phyloP scores from a whole-genome alignment of 2,329 filamentous ascomycete species.

The Diaporthe helianthi region DNA sequence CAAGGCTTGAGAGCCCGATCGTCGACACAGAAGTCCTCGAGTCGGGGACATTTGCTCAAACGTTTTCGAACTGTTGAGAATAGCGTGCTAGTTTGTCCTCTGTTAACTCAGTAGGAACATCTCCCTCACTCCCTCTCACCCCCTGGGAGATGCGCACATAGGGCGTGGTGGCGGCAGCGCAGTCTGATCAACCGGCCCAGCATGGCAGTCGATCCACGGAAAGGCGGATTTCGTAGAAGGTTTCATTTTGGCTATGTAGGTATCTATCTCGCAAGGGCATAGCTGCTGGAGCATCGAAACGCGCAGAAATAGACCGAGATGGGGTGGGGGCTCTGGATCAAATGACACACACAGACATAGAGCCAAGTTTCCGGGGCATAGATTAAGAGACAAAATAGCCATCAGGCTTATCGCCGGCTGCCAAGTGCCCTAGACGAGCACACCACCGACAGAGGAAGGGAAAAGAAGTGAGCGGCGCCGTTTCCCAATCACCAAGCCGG shows the following conservation, averaged over 20 bases:
- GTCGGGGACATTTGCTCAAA: no score
- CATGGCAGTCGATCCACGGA: neutral
- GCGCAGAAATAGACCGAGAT: neutral
- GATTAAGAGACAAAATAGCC: neutral
- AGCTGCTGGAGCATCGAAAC: neutral
- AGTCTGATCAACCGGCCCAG: neutral
- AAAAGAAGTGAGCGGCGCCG: neutral
- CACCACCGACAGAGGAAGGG: neutral
- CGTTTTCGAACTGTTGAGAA: no score
- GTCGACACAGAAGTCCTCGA: no score
- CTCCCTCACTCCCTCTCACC: no score
- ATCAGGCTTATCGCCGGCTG: neutral
- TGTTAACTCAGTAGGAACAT: no score
- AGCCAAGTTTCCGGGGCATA: neutral
- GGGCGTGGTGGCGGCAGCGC: neutral
- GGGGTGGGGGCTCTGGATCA: neutral
- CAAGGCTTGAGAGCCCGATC: no score
- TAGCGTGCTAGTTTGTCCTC: neutral
- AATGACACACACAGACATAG: neutral
- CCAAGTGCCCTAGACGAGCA: neutral
- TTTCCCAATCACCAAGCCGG: slow-evolving; percentile 42
- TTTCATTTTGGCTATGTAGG: neutral
- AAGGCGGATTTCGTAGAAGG: neutral
- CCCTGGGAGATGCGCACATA: neutral
- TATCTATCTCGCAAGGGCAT: slow-evolving; percentile 10